phyloP scores from a whole-genome alignment of 2,329 filamentous ascomycete genomes.

The Trichoderma sp. region DNA sequence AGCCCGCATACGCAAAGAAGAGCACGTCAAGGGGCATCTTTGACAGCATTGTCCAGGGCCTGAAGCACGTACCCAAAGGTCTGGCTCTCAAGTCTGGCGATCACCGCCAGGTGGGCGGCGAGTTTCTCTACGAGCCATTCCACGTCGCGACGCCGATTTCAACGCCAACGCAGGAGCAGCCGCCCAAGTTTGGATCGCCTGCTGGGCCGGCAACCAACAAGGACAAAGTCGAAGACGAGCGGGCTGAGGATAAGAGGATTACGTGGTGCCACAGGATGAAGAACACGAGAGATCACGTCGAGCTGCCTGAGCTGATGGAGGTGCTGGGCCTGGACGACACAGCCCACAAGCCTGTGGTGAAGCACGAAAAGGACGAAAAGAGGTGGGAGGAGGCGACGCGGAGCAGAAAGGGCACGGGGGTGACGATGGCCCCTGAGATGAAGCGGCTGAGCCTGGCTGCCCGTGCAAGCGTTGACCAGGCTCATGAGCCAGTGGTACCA shows the following conservation, averaged over 20 bases:
- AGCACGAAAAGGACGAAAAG: conserved; percentile 8
- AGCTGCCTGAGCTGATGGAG: conserved; percentile 66
- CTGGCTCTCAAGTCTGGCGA: conserved; percentile 66
- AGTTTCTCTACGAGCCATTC: conserved; percentile 71
- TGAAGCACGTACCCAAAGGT: conserved; percentile 59
- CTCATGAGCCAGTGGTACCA: background rate
- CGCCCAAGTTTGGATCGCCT: conserved; percentile 29
- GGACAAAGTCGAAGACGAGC: conserved; percentile 33
- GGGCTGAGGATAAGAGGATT: conserved; percentile 58
- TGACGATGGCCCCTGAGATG: conserved; percentile 54
- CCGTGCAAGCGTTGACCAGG: background rate
- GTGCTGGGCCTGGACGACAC: conserved; percentile 58
- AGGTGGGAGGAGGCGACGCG: conserved; percentile 45
- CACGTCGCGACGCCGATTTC: conserved; percentile 47
- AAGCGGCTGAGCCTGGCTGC: conserved; percentile 43
- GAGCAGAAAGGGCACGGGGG: conserved; percentile 55
- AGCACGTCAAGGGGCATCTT: conserved; percentile 53
- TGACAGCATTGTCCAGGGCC: conserved; percentile 58
- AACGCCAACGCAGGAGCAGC: conserved; percentile 45
- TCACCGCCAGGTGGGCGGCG: conserved; percentile 70
- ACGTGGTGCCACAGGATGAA: conserved; percentile 84
- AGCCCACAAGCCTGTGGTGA: background rate
- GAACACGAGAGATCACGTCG: conserved; percentile 75
- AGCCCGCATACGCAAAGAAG: conserved; percentile 66
- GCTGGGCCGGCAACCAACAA: conserved; percentile 28